Evolutionary conservation across 345 rosid genomes (phyloP).

Genomic region (Raphanus raphanistrum): DNA sequence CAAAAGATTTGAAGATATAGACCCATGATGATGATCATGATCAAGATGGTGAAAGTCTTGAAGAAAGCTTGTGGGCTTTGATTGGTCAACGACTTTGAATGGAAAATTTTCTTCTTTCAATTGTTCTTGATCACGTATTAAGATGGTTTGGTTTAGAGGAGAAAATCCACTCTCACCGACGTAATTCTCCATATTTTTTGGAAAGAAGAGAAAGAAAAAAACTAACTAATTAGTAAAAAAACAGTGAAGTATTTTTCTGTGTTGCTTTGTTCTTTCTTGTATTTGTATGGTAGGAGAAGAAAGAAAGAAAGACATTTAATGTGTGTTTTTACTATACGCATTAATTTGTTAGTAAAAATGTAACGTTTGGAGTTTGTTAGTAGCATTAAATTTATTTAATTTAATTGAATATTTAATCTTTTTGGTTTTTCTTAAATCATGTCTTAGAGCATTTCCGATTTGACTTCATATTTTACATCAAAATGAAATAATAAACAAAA

Average conservation of each 20-base stretch:
- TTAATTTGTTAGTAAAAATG: slow-evolving; percentile 22
- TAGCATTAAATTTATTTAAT: slow-evolving; percentile 21
- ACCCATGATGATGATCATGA: slow-evolving; percentile 26
- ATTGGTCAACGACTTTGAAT: slow-evolving; percentile 37
- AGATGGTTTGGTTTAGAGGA: slow-evolving; percentile 36
- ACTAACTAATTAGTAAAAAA: slow-evolving; percentile 39
- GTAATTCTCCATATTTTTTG: slow-evolving; percentile 33
- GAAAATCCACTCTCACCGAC: slow-evolving; percentile 20
- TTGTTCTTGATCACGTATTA: slow-evolving; percentile 35
- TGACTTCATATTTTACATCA: too few species aligned
- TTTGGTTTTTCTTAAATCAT: neutral
- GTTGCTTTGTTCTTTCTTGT: slow-evolving; percentile 27
- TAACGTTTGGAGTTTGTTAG: slow-evolving; percentile 37
- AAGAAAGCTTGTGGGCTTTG: slow-evolving; percentile 44
- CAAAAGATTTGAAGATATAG: slow-evolving; percentile 46
- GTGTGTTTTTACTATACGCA: slow-evolving; percentile 10
- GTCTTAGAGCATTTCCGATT: neutral
- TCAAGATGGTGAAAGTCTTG: slow-evolving; percentile 62
- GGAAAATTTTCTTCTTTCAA: slow-evolving; percentile 44
- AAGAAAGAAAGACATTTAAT: slow-evolving; percentile 29
- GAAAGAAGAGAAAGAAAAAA: slow-evolving; percentile 16
- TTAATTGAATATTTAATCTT: neutral
- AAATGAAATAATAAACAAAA: too few species aligned
- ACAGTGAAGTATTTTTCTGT: slow-evolving; percentile 1
- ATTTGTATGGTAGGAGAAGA: slow-evolving; percentile 29